Conservation (phyloP, 257 asterid species). For the Ajuga chamaepitys region DNA sequence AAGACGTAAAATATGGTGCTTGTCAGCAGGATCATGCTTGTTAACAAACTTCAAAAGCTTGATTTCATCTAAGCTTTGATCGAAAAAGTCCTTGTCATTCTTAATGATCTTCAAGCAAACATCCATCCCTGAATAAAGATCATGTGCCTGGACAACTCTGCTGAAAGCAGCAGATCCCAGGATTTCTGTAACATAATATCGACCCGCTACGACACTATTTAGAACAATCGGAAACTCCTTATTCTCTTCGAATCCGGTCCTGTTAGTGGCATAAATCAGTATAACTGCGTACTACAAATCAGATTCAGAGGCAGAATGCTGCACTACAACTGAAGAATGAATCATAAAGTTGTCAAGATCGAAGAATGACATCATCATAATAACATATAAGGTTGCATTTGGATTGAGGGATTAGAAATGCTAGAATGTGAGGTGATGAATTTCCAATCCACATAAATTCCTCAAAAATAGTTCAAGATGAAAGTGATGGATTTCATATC, state of each 20-base stretch:
- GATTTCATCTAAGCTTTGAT: slow-evolving; percentile 89
- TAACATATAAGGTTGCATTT: too few relatives aligned
- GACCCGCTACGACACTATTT: slow-evolving; percentile 59
- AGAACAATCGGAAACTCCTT: slow-evolving; percentile 74
- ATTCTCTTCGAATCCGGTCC: slow-evolving; percentile 92
- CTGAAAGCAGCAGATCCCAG: slow-evolving; percentile 95
- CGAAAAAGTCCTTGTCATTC: slow-evolving; percentile 84
- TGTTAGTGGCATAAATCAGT: slow-evolving; percentile 34
- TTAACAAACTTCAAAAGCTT: slow-evolving; percentile 84
- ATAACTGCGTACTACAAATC: slow-evolving; percentile 20
- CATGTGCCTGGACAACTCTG: slow-evolving; percentile 81
- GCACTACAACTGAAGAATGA: not conserved
- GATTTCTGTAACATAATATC: slow-evolving; percentile 63
- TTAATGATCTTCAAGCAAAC: slow-evolving; percentile 90
- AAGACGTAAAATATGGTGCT: slow-evolving; percentile 73
- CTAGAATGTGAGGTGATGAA: too few relatives aligned
- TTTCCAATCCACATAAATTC: too few relatives aligned
- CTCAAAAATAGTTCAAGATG: too few relatives aligned
- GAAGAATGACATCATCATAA: too few relatives aligned
- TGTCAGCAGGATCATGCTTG: slow-evolving; percentile 75
- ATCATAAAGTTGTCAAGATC: not conserved
- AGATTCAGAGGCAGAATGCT: not conserved
- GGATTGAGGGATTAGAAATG: too few relatives aligned
- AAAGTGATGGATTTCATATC: too few relatives aligned
- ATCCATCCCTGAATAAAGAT: slow-evolving; percentile 63